Conservation (phyloP, 768 basidiomycete species). For the Dioszegia hungarica region DNA sequence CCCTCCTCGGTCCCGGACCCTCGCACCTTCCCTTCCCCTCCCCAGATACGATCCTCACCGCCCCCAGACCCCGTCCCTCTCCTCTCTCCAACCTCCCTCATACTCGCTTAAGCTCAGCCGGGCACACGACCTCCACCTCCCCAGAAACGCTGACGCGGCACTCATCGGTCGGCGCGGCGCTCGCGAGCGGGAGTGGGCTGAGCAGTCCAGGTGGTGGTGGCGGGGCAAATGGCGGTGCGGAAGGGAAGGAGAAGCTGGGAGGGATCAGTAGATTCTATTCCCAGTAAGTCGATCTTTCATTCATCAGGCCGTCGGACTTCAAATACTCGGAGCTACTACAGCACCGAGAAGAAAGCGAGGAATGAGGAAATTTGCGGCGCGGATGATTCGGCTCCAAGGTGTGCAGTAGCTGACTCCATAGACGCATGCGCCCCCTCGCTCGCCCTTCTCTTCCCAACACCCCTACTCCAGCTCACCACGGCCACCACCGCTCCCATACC, state of each 20-base stretch:
- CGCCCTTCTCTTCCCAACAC: neutral
- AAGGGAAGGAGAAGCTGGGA: neutral
- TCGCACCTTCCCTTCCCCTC: constrained; percentile 4
- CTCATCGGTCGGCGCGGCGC: no score
- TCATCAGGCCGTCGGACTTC: neutral
- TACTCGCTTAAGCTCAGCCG: neutral
- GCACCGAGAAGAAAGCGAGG: no score
- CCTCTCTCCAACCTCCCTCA: constrained; percentile 3
- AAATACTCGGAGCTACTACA: neutral
- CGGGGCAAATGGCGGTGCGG: no score
- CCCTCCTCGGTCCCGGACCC: neutral
- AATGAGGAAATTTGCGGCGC: no score
- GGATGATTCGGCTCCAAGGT: no score
- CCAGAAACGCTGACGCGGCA: no score
- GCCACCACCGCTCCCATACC: neutral
- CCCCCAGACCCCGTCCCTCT: constrained; percentile 2
- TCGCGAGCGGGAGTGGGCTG: no score
- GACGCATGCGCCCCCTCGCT: constrained; percentile 1
- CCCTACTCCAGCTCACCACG: neutral
- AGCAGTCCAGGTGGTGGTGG: no score
- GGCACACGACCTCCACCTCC: no score
- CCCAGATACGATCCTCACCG: constrained; percentile 7
- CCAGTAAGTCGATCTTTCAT: constrained; percentile 1
- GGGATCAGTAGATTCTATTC: constrained; percentile 7
- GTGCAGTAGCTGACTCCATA: no score